Evolutionary conservation across 2,329 filamentous ascomycete genomes (phyloP), one percentile per base, ranked within the genome.

Genomic region (Elsinoe fawcettii): DNA sequence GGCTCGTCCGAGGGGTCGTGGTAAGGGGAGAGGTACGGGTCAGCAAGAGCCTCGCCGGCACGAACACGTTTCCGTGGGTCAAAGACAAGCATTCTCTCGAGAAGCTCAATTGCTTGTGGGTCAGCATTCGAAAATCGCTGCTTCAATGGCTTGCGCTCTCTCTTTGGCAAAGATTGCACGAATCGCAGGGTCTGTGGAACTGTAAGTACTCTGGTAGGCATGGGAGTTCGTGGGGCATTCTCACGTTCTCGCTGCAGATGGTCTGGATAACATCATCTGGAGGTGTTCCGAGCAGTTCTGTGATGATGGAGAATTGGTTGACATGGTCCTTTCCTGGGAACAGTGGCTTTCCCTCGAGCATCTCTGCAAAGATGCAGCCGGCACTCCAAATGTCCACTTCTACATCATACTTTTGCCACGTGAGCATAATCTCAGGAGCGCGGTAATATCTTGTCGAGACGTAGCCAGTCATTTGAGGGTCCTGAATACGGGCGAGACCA

Each of bases 331-430:
- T 99, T 71, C 93, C 93, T 0, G 93, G 93, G 80, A 99, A 99
- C 20, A 99, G 77, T 30, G 93, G 93, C 77, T 97, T 97, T 70
- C 93, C 93, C 76, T 96, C 92, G 59, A 99, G 81, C 93, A 99
- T 99, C 76, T 99, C 93, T 41, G 93, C 93, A 66, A 99, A 97
- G 70, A 99, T 99, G 75, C 93, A 99, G 60, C 93, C 93, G 16
- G 92, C 92, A 71, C 93, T 97, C 93, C 93, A 99, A 70, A 99
- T 96, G 71, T 99, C 93, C 59, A 99, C 93, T 76, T 97, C 93
- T 49, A 97, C 86, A 66, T 99, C 93, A 75, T 99, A 99, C 77
- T 99, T 99, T 79, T 99, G 93, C 93, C 93, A 99, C 63, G 93
- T 97, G 70, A 99, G 90, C 93, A 99, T 99, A 71, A 99, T 99